phyloP scores from a whole-genome alignment of 495 filamentous ascomycete species.

The Friedmanniomyces endolithicus region DNA sequence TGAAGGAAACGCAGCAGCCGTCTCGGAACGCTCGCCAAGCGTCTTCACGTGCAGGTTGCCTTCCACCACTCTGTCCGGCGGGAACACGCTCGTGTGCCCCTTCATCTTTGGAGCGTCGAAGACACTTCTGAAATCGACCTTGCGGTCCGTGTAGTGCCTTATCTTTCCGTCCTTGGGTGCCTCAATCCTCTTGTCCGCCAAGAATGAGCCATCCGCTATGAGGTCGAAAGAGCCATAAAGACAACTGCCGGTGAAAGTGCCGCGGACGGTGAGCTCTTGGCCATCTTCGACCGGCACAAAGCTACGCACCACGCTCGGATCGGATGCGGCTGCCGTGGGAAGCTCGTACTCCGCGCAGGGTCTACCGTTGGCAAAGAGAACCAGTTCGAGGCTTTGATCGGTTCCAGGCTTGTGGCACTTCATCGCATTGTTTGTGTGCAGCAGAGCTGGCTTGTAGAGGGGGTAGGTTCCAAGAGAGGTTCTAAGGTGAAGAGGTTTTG shows the following conservation, averaged over 20 bases:
- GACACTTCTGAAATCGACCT: background rate
- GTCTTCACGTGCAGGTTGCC: constrained; percentile 1
- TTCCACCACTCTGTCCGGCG: constrained; percentile 7
- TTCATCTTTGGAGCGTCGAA: constrained; percentile 1
- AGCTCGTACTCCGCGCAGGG: constrained; percentile 6
- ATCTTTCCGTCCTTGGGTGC: background rate
- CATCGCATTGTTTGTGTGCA: constrained; percentile 5
- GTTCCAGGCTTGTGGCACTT: constrained; percentile 10
- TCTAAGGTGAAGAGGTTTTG: background rate
- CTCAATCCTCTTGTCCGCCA: constrained; percentile 7
- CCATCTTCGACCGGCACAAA: constrained; percentile 5
- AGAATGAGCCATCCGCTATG: constrained; percentile 12
- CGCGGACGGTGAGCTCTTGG: constrained; percentile 7
- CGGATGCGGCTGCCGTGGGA: background rate
- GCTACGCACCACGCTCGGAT: constrained; percentile 2
- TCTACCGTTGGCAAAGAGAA: constrained; percentile 7
- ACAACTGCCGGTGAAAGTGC: constrained; percentile 7
- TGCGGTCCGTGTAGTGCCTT: background rate
- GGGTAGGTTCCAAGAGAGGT: background rate
- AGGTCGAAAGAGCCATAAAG: constrained; percentile 7
- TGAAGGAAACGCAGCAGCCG: background rate
- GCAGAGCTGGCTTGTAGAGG: background rate
- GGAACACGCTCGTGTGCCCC: background rate
- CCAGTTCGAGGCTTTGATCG: constrained; percentile 1
- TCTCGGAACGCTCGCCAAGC: background rate